A percentile compares a stretch with the other conserved stretches of the same genome.
These are phyloP conservation scores for Colletotrichum melonis DNA, from an alignment of 2,329 filamentous ascomycete genomes.

Conservation along the genomic window DNA sequence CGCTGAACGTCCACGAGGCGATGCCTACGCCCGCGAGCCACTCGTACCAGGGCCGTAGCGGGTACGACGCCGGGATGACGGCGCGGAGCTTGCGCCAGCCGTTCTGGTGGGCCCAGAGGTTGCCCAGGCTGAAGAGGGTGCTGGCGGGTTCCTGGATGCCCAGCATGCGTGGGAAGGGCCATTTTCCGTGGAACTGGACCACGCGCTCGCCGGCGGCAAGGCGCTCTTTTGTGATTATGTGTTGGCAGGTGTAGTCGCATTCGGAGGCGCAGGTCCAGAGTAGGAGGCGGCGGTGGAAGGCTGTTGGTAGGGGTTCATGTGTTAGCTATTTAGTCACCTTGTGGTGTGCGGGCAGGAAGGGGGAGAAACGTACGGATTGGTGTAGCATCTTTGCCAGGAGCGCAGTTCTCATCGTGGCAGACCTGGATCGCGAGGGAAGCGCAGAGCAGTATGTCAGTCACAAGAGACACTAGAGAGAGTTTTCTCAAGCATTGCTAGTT, in stretches of 20 bases:
- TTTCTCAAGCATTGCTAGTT: not conserved
- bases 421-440: slow-evolving; percentile 62
- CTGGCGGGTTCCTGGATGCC: slow-evolving; percentile 96
- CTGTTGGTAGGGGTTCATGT: slow-evolving; percentile 55
- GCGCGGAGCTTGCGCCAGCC: slow-evolving; percentile 79
- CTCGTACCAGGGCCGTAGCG: slow-evolving; percentile 84
- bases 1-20: slow-evolving; percentile 86
- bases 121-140: slow-evolving; percentile 92
- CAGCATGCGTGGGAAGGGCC: slow-evolving; percentile 91
- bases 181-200: slow-evolving; percentile 98
- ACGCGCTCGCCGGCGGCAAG: slow-evolving; percentile 74
- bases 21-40: slow-evolving; percentile 84
- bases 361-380: slow-evolving; percentile 73
- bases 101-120: slow-evolving; percentile 85
- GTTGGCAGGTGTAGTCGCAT: slow-evolving; percentile 98
- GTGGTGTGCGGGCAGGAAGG: not conserved
- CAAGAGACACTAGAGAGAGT: not conserved
- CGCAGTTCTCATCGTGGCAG: slow-evolving; percentile 85
- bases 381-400: slow-evolving; percentile 65
- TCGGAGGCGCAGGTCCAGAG: slow-evolving; percentile 93
- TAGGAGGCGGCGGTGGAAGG: slow-evolving; percentile 85
- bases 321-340: slow-evolving; percentile 21
- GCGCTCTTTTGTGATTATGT: slow-evolving; percentile 83
- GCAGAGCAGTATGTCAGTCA: slow-evolving; percentile 17
- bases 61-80: slow-evolving; percentile 77